Evolutionary conservation across 805 yeast species (phyloP).

Genomic region (Suhomyces sp.): DNA sequence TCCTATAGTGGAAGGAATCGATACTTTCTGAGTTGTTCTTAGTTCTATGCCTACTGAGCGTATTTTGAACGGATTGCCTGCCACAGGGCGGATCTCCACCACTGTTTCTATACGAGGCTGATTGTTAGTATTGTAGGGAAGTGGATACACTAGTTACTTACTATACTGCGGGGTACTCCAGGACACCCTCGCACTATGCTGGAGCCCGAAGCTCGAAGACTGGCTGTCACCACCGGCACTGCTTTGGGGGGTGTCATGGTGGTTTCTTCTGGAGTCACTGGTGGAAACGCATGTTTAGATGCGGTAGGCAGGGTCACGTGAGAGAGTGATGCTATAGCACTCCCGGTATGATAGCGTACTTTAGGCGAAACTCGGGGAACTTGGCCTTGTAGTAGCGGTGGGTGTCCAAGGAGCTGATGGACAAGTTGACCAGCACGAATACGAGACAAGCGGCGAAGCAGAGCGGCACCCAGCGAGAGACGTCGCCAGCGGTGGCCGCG

Average conservation of each 20-base stretch:
- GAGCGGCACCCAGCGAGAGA: constrained; percentile 16
- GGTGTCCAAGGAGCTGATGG: constrained; percentile 54
- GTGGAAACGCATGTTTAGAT: not conserved
- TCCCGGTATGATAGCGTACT: constrained; percentile 28
- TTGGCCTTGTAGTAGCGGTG: constrained; percentile 42
- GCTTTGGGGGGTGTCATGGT: constrained; percentile 7
- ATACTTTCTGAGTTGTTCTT: constrained; percentile 49
- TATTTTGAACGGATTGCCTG: constrained; percentile 45
- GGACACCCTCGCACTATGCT: constrained; percentile 65
- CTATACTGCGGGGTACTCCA: constrained; percentile 56
- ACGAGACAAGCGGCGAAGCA: constrained; percentile 22
- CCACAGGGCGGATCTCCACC: constrained; percentile 50
- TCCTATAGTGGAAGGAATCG: constrained; percentile 34
- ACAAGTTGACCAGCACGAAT: constrained; percentile 46
- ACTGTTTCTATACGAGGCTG: constrained; percentile 59
- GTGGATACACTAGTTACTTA: constrained; percentile 13
- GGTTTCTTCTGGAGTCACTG: not conserved
- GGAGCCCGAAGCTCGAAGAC: constrained; percentile 49
- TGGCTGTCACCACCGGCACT: constrained; percentile 26
- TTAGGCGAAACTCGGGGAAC: constrained; percentile 23
- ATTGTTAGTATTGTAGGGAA: constrained; percentile 10
- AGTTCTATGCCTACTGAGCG: constrained; percentile 49
- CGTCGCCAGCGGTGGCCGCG: constrained; percentile 9
- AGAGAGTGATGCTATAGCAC: not conserved
- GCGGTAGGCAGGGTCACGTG: not conserved